These are phyloP conservation scores for Aureobasidium subglaciale DNA, from an alignment of 2,329 filamentous ascomycete genomes.

Conservation along the genomic window DNA sequence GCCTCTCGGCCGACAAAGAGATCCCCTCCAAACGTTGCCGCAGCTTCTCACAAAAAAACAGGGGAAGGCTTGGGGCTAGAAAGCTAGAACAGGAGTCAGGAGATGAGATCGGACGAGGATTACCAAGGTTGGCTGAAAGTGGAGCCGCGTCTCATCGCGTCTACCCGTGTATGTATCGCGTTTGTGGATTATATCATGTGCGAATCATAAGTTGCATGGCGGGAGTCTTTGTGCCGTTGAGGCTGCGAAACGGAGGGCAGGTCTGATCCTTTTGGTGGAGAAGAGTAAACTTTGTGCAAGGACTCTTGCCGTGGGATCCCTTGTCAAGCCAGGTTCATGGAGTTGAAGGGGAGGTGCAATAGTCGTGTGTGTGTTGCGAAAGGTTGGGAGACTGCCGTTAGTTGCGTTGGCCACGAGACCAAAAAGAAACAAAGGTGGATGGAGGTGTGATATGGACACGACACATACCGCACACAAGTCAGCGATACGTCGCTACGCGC, in stretches of 20 bases:
- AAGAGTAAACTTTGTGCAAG: background rate
- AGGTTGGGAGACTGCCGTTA: background rate
- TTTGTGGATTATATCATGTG: background rate
- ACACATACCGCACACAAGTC: background rate
- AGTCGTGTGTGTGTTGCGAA: background rate
- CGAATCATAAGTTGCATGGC: slow-evolving; percentile 7
- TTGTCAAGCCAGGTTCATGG: background rate
- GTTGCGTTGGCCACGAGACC: slow-evolving; percentile 1
- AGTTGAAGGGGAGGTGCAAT: background rate
- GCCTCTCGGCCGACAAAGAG: background rate
- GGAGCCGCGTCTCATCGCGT: slow-evolving; percentile 1
- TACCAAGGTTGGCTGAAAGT: background rate
- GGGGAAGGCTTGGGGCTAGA: background rate
- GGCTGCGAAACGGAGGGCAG: background rate
- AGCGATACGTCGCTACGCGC: background rate
- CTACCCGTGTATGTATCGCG: slow-evolving; percentile 6
- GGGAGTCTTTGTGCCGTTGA: slow-evolving; percentile 1
- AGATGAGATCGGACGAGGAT: background rate
- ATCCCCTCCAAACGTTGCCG: background rate
- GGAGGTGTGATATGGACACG: background rate
- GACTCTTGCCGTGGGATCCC: background rate
- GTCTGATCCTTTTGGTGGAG: no score
- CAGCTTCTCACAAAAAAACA: background rate
- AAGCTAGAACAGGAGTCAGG: background rate
- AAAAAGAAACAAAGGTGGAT: no score